phyloP scores from a whole-genome alignment of 192 early-diverging fungal species.

The Coemansia sp. region DNA sequence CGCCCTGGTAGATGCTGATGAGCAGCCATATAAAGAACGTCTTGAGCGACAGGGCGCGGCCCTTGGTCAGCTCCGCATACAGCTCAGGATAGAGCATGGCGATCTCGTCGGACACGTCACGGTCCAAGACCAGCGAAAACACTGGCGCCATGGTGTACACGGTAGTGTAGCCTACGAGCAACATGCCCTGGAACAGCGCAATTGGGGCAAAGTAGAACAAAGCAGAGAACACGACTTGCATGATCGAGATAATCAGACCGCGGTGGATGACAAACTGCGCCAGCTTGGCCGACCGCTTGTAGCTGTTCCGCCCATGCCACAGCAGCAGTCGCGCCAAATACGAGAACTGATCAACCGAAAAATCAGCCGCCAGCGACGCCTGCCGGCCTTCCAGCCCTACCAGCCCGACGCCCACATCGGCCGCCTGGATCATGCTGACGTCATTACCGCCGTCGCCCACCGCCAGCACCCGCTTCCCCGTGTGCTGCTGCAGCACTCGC shows the following conservation, averaged over 20 bases:
- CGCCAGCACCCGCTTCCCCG: constrained; percentile 75
- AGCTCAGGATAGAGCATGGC: constrained; percentile 91
- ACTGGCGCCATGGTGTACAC: constrained; percentile 96
- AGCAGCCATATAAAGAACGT: constrained; percentile 95
- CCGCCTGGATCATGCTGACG: constrained; percentile 95
- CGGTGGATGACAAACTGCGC: constrained; percentile 97
- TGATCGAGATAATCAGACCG: constrained; percentile 94
- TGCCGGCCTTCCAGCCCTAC: constrained; percentile 96
- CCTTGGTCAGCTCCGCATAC: constrained; percentile 93
- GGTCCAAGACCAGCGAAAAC: constrained; percentile 91
- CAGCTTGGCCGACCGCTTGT: constrained; percentile 89
- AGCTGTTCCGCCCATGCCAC: constrained; percentile 95
- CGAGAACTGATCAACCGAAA: constrained; percentile 87
- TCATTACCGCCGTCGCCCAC: constrained; percentile 98
- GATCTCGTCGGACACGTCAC: constrained; percentile 84
- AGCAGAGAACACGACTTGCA: constrained; percentile 95
- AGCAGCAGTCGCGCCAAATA: constrained; percentile 81
- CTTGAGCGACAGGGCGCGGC: constrained; percentile 83
- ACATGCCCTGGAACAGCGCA: constrained; percentile 85
- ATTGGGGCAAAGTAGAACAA: constrained; percentile 98
- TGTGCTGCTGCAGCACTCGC: constrained; percentile 69
- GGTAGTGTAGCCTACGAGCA: constrained; percentile 93
- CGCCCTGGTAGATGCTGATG: constrained; percentile 95
- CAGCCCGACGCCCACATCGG: constrained; percentile 95
- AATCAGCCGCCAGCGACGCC: constrained; percentile 92